A percentile compares a stretch with the other conserved stretches of the same genome.
phyloP scores from a whole-genome alignment of 805 yeast species.

The Wickerhamomyces silvicola region DNA sequence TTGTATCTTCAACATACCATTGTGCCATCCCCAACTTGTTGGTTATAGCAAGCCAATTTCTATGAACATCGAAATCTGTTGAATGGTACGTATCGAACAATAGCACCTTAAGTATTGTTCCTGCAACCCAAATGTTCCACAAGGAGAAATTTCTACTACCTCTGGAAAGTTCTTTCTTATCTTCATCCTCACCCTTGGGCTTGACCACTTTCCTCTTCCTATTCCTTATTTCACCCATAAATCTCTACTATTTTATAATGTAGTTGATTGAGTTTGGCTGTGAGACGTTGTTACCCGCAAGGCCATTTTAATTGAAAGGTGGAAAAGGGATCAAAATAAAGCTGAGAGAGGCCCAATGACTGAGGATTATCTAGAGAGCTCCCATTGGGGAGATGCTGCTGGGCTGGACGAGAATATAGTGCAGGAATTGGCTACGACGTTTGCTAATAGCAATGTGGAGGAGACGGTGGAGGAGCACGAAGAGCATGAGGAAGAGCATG shows the following conservation, averaged over 20 bases:
- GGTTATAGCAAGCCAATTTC: conserved; percentile 96
- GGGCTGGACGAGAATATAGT: conserved; percentile 5
- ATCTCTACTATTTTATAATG: no score
- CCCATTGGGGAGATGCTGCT: conserved; percentile 54
- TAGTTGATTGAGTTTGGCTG: no score
- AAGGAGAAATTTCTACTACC: conserved; percentile 37
- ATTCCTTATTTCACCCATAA: conserved; percentile 10
- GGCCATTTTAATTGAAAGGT: not conserved
- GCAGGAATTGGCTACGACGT: conserved; percentile 16
- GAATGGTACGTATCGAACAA: conserved; percentile 81
- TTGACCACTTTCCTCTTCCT: conserved; percentile 10
- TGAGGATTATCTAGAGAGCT: conserved; percentile 44
- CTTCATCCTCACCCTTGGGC: no score
- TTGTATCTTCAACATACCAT: conserved; percentile 79
- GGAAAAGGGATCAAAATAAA: not conserved
- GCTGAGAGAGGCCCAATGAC: conserved; percentile 30
- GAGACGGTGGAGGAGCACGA: no score
- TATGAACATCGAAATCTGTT: conserved; percentile 95
- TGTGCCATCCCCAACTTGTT: conserved; percentile 59
- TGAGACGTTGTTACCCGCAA: not conserved
- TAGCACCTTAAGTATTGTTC: conserved; percentile 51
- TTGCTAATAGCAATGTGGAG: conserved; percentile 6
- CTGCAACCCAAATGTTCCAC: conserved; percentile 63
- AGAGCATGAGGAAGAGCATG: conserved; percentile 1
- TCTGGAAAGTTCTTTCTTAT: not conserved